Evolutionary conservation across 495 filamentous ascomycete genomes (phyloP), one percentile per base, ranked within the genome.

Genomic region (Zalerion maritima): DNA sequence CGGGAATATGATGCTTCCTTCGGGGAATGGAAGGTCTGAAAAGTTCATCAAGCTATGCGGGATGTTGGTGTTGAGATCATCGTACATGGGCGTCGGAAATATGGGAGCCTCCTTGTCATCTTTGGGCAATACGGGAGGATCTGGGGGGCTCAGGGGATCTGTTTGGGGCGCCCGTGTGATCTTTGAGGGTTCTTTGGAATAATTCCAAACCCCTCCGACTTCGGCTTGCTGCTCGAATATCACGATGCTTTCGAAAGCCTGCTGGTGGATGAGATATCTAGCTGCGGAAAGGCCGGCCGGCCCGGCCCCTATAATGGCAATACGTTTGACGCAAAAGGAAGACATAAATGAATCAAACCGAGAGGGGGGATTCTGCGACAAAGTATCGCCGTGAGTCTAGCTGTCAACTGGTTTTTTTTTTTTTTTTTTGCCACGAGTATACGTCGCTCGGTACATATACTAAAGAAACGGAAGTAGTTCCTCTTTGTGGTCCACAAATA

Each of bases 151-250:
- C 22, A 45, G 45, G 18, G 60, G 42, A 36, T 48, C 52, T 14
- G 41, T 42, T 46, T 62, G 60, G 27, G 61, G 61, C 22, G 60
- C 55, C 14, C 34, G 43, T 7, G 47, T 26, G 2, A 41, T 41
- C 7, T 34, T 25, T 15, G 47, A 38, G 5, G 57, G 30, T n/a
- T 26, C 23, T 6, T 57, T 52, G 23, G 62, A 72, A 43, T 76
- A 80, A 40, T 89, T 76, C 87, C 87, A 96, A 4, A 81, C 69
- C 3, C 87, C 87, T 29, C 83, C 86, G 4, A 73, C 64, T 8
- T 68, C 63, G 27, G 53, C 54, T 37, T 81, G 74, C 49, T 91
- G 82, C 45, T 96, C 87, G 43, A 75, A 89, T 26, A 94, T 57
- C 40, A 73, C 71, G 32, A 94, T 78, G 16, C 45, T 65, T 16